phyloP scores from a whole-genome alignment of 2,329 filamentous ascomycete species.

The Neofusicoccum ribis region DNA sequence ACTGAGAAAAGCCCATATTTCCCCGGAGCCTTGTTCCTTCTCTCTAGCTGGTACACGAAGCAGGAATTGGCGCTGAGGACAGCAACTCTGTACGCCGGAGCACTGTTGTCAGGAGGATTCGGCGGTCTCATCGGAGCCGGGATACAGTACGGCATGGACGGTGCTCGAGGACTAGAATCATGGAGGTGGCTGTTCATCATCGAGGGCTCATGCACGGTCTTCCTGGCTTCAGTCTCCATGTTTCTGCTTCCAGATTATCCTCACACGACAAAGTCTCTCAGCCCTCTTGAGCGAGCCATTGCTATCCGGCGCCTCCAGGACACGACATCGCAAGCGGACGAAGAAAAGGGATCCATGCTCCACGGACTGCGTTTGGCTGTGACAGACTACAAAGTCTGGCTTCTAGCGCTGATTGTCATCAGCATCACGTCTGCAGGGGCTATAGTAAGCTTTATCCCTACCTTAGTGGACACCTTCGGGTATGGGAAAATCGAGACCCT shows the following conservation, averaged over 20 bases:
- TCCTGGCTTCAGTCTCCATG: not conserved
- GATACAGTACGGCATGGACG: slow-evolving; percentile 45
- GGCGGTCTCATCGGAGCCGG: slow-evolving; percentile 56
- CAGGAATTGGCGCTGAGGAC: slow-evolving; percentile 53
- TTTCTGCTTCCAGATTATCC: slow-evolving; percentile 20
- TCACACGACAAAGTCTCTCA: slow-evolving; percentile 1
- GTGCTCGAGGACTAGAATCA: slow-evolving; percentile 29
- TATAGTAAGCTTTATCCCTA: slow-evolving; percentile 18
- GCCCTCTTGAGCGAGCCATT: slow-evolving; percentile 3
- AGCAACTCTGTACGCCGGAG: slow-evolving; percentile 55
- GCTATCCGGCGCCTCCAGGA: slow-evolving; percentile 13
- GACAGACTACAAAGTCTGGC: slow-evolving; percentile 17
- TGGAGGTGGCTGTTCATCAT: slow-evolving; percentile 26
- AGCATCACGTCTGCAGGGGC: slow-evolving; percentile 15
- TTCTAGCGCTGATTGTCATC: slow-evolving; percentile 16
- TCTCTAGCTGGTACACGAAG: slow-evolving; percentile 56
- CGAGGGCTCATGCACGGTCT: not conserved
- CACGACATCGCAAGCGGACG: not conserved
- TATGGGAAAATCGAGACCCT: not conserved
- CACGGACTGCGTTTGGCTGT: slow-evolving; percentile 17
- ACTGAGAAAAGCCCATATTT: not conserved
- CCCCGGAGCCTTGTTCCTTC: slow-evolving; percentile 49
- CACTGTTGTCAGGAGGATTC: slow-evolving; percentile 52
- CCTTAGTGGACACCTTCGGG: slow-evolving; percentile 16
- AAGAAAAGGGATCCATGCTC: not conserved